phyloP scores from a whole-genome alignment of 1,284 basidiomycete genomes.

The Naganishia liquefaciens region DNA sequence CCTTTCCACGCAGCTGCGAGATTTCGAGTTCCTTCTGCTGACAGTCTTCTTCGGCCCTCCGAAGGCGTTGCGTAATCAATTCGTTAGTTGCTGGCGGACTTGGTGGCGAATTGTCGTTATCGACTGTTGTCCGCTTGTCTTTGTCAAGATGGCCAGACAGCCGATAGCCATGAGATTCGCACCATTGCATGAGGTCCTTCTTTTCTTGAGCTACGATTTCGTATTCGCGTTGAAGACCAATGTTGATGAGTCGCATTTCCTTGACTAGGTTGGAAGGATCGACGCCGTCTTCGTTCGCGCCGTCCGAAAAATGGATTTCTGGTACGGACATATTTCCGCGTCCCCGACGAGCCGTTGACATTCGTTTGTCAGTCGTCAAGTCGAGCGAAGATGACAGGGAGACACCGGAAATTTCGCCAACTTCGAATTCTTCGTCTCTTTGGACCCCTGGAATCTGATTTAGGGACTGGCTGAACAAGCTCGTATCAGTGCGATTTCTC shows the following conservation, averaged over 20 bases:
- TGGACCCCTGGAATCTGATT: constrained; percentile 2
- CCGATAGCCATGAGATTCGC: constrained; percentile 23
- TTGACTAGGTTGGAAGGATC: constrained; percentile 51
- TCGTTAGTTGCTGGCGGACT: neutral
- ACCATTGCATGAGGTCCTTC: constrained; percentile 6
- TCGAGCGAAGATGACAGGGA: constrained; percentile 52
- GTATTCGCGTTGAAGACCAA: constrained; percentile 45
- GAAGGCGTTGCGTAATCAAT: neutral
- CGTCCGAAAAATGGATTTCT: constrained; percentile 29
- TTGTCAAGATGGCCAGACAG: neutral
- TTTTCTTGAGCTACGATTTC: constrained; percentile 11
- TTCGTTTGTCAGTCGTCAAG: constrained; percentile 49
- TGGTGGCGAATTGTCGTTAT: too few relatives aligned
- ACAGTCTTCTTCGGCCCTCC: constrained; percentile 5
- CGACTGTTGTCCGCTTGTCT: neutral
- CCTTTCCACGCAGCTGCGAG: constrained; percentile 2
- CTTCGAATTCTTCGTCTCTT: constrained; percentile 7
- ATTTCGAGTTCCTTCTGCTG: constrained; percentile 23
- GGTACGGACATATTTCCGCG: constrained; percentile 36
- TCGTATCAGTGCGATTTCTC: constrained; percentile 5
- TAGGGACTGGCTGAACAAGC: constrained; percentile 13
- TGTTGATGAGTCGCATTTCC: constrained; percentile 53
- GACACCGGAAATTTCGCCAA: constrained; percentile 47
- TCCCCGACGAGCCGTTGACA: constrained; percentile 25
- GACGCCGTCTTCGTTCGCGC: constrained; percentile 43